Percentiles rank a stretch among this genome's conserved stretches.
These are phyloP conservation scores for Tetrapyrgos nigripes DNA, from an alignment of 1,284 basidiomycete species.

Conservation along the genomic window DNA sequence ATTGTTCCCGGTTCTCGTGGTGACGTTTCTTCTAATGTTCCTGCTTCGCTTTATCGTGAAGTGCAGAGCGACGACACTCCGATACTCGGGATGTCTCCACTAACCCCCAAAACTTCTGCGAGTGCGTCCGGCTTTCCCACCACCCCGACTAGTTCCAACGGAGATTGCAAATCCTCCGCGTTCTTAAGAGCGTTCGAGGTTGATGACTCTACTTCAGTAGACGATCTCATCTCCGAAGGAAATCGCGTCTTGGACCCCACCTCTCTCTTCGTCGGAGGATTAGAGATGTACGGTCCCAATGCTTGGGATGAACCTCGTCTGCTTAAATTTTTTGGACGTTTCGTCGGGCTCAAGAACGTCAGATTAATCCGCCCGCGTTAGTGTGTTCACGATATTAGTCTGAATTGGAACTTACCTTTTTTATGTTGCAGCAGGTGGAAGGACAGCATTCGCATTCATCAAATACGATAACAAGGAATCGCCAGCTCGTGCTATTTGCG, in stretches of 20 bases:
- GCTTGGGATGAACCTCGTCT: slow-evolving; percentile 74
- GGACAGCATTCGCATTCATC: slow-evolving; percentile 76
- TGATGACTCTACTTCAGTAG: slow-evolving; percentile 27
- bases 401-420: neutral
- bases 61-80: slow-evolving; percentile 50
- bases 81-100: slow-evolving; percentile 51
- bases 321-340: slow-evolving; percentile 60
- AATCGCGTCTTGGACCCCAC: slow-evolving; percentile 56
- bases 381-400: slow-evolving; percentile 30
- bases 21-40: neutral
- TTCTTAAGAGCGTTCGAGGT: slow-evolving; percentile 29
- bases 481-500: slow-evolving; percentile 62
- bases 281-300: slow-evolving; percentile 65
- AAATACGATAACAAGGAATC: slow-evolving; percentile 67
- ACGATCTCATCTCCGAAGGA: slow-evolving; percentile 17
- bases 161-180: slow-evolving; percentile 36
- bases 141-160: slow-evolving; percentile 47
- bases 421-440: slow-evolving; percentile 56
- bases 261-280: slow-evolving; percentile 77
- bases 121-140: slow-evolving; percentile 50
- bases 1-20: slow-evolving; percentile 8
- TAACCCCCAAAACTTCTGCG: slow-evolving; percentile 56
- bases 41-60: slow-evolving; percentile 1
- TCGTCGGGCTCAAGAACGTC: slow-evolving; percentile 67
- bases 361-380: slow-evolving; percentile 69